Evolutionary conservation across 495 filamentous ascomycete genomes (phyloP).

Genomic region (Aspergillus avenaceus): DNA sequence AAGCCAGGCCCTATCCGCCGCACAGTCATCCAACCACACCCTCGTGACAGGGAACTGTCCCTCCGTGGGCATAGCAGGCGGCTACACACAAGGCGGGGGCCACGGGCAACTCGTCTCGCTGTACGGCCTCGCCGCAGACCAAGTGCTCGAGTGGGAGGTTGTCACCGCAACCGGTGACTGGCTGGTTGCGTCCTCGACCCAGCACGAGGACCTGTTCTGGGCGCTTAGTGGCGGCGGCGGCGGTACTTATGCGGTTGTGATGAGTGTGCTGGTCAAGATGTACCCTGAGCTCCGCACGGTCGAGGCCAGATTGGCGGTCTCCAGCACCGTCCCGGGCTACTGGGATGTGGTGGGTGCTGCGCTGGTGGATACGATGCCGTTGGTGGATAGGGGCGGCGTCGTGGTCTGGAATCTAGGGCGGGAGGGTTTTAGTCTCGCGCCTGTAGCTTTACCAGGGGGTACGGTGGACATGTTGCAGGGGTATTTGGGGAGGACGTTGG

Average conservation of each 20-base stretch:
- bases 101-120: constrained; percentile 47
- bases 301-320: background rate
- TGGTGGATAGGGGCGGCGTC: background rate
- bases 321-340: background rate
- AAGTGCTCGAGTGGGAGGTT: constrained; percentile 59
- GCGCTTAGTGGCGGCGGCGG: constrained; percentile 36
- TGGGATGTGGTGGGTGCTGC: background rate
- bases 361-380: background rate
- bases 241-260: background rate
- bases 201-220: constrained; percentile 63
- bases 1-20: constrained; percentile 41
- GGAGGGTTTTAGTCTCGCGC: background rate
- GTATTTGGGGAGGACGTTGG: background rate
- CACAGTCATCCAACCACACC: constrained; percentile 17
- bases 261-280: background rate
- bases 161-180: constrained; percentile 49
- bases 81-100: constrained; percentile 59
- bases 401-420: background rate
- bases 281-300: background rate
- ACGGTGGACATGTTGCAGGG: background rate
- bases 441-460: background rate
- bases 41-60: constrained; percentile 32
- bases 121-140: constrained; percentile 60
- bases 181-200: constrained; percentile 46
- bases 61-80: constrained; percentile 43